phyloP scores from a whole-genome alignment of 1,284 basidiomycete species.

The Austroboletus niveus region DNA sequence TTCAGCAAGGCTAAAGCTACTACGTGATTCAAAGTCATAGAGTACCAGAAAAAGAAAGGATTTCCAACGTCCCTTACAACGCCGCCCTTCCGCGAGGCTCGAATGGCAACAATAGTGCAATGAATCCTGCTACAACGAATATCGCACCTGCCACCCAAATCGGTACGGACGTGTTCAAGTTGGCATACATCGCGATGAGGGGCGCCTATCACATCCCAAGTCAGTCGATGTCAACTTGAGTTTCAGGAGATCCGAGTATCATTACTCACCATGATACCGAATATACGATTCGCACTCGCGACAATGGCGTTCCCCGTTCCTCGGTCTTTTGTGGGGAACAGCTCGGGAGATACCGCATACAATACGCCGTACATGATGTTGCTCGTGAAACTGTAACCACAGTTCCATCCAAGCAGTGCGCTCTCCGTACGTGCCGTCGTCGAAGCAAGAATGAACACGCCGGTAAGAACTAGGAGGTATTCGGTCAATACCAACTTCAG shows the following conservation, averaged over 20 bases:
- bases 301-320: conserved; percentile 63
- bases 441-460: conserved; percentile 67
- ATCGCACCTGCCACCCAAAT: conserved; percentile 70
- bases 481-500: background rate
- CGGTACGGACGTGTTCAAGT: conserved; percentile 60
- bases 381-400: conserved; percentile 60
- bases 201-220: conserved; percentile 45
- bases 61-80: conserved; percentile 34
- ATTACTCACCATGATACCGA: conserved; percentile 57
- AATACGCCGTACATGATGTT: conserved; percentile 79
- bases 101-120: conserved; percentile 68
- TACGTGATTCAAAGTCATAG: no score
- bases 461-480: conserved; percentile 53
- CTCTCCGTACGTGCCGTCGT: conserved; percentile 67
- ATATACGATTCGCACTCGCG: conserved; percentile 55
- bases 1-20: no score
- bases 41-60: no score
- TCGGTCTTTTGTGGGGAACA: conserved; percentile 73
- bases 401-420: conserved; percentile 69
- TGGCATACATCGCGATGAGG: conserved; percentile 62
- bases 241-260: background rate
- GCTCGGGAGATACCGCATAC: conserved; percentile 67
- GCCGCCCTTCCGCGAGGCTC: conserved; percentile 68
- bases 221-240: background rate
- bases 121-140: conserved; percentile 58